Conservation (phyloP, 306 rosid genomes). For the Castanea mollissima region DNA sequence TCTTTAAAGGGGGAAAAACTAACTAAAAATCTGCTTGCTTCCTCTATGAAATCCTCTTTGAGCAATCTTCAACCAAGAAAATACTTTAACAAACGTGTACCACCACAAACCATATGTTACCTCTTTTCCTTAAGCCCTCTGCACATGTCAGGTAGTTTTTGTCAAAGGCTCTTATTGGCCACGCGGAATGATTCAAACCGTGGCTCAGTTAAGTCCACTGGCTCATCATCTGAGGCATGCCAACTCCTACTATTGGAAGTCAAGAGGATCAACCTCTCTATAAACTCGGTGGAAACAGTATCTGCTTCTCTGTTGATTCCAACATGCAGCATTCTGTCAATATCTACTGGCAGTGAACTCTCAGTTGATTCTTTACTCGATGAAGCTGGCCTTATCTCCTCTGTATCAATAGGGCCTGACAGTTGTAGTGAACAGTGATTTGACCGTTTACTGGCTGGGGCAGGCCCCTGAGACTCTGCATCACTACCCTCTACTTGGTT, state of each 20-base stretch:
- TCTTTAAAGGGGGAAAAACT: slow-evolving; percentile 16
- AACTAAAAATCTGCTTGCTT: slow-evolving; percentile 17
- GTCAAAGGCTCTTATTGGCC: slow-evolving; percentile 33
- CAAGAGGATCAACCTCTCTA: slow-evolving; percentile 48
- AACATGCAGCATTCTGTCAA: slow-evolving; percentile 30
- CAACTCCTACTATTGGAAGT: slow-evolving; percentile 50
- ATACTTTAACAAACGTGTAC: slow-evolving; percentile 6
- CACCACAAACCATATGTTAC: neutral
- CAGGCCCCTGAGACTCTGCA: neutral
- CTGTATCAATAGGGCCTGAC: slow-evolving; percentile 34
- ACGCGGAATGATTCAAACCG: slow-evolving; percentile 75
- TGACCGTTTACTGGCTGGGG: neutral
- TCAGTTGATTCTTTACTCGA: slow-evolving; percentile 30
- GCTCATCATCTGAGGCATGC: slow-evolving; percentile 59
- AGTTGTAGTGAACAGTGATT: neutral
- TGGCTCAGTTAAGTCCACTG: slow-evolving; percentile 82
- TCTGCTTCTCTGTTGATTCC: slow-evolving; percentile 37
- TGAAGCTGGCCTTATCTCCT: slow-evolving; percentile 48
- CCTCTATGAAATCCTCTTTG: slow-evolving; percentile 14
- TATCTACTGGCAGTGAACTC: slow-evolving; percentile 39
- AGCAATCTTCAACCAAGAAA: neutral
- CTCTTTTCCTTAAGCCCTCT: slow-evolving; percentile 1
- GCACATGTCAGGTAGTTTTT: slow-evolving; percentile 1
- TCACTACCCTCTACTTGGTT: neutral
- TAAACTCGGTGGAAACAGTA: slow-evolving; percentile 40